Base-by-base conservation (phyloP, 345 rosid genomes). In the Reutealis trisperma region DNA sequence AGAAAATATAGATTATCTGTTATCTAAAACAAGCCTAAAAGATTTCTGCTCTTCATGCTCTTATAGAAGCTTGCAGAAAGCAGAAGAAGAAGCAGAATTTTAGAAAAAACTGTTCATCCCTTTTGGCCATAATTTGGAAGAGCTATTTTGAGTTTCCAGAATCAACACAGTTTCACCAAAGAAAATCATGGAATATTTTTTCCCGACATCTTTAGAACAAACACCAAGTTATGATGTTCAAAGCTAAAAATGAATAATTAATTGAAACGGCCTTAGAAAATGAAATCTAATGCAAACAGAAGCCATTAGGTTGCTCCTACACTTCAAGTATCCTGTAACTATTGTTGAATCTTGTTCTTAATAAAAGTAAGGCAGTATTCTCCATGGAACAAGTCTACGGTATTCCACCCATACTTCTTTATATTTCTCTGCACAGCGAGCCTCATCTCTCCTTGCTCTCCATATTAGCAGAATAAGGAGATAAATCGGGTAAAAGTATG, bases 381-480 rank as follows among this genome's bases (percentile, higher is more conserved):
- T 96, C 92, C 92, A 92, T 6, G 98, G 96, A 71, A 93, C 96
- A 58, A 89, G 85, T 69, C 86, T 85, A 45, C 94, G 58, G 67
- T 93, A 96, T 79, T 93, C 93, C 0, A 85, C 88, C 99, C 99
- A 92, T 16, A 92, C 77, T 71, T 95, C 98, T 73, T 81, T 90
- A 73, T 95, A 95, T 84, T 95, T 95, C 76, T 90, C 90, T 4
- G 99, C 96, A 77, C 99, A 93, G 37, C 93, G 91, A 55, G 88
- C 87, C 83, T 93, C 97, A 16, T 93, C 98, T 75, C 98, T 89
- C 72, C 94, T 82, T 58, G 93, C 99, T 81, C 98, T 87, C 98
- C 98, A 93, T 85, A 92, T 78, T 79, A 93, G 84, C 78, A 95
- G 86, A 81, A 93, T 92, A 64, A 95, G 85, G 44, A 92, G 99